phyloP scores from a whole-genome alignment of 169 alveolate genomes.

The Amoebophrya sp. region DNA sequence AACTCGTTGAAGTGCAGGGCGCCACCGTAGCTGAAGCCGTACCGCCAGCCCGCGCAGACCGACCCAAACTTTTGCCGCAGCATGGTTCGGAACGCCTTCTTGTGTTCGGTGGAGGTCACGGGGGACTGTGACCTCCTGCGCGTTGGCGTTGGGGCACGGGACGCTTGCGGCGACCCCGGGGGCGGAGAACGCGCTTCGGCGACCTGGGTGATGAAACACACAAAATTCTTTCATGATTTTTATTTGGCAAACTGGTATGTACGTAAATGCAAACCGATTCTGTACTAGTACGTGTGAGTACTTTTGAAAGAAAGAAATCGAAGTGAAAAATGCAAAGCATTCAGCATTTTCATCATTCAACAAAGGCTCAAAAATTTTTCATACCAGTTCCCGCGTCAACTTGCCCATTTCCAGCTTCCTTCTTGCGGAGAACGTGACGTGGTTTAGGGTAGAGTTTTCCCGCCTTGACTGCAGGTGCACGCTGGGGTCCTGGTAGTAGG shows the following conservation, averaged over 20 bases:
- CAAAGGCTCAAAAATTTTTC: background rate
- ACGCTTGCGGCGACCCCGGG: background rate
- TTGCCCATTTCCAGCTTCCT: background rate
- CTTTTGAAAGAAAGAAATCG: background rate
- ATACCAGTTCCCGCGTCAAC: background rate
- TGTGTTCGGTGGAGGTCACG: background rate
- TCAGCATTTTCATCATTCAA: background rate
- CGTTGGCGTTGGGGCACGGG: background rate
- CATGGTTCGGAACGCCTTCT: background rate
- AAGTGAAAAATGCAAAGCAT: background rate
- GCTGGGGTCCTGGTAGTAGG: background rate
- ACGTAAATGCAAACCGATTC: background rate
- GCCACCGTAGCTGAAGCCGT: background rate
- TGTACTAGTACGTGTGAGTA: background rate
- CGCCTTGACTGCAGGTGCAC: background rate
- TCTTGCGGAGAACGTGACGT: slow-evolving; percentile 8
- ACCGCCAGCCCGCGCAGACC: background rate
- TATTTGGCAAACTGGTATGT: background rate
- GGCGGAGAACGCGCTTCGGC: background rate
- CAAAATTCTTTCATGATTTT: background rate
- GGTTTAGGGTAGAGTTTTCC: background rate
- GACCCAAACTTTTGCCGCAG: background rate
- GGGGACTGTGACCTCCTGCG: background rate
- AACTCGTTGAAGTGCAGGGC: background rate
- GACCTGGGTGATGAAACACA: background rate